Percentiles rank a stretch among this genome's conserved stretches.
Conservation (phyloP, 495 filamentous ascomycete species). For the Penicillium turbatum region DNA sequence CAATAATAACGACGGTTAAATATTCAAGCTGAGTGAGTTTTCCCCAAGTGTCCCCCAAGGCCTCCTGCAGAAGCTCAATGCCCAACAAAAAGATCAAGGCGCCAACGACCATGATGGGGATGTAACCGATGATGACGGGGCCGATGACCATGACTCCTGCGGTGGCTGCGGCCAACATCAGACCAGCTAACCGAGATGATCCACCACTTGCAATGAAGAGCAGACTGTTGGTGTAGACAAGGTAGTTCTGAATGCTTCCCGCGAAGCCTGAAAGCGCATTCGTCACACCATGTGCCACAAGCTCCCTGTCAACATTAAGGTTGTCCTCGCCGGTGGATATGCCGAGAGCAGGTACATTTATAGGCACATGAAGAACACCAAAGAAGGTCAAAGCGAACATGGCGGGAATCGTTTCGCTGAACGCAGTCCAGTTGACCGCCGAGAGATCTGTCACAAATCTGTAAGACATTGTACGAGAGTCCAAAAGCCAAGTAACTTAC, state of each 20-base stretch:
- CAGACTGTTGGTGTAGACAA: slow-evolving; percentile 95
- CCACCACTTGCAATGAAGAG: slow-evolving; percentile 91
- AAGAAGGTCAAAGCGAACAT: slow-evolving; percentile 99
- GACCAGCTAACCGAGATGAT: slow-evolving; percentile 75
- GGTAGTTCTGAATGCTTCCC: slow-evolving; percentile 96
- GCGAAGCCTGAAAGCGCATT: slow-evolving; percentile 81
- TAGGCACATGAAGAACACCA: slow-evolving; percentile 92
- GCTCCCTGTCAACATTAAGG: slow-evolving; percentile 82
- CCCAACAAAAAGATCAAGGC: slow-evolving; percentile 90
- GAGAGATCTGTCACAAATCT: slow-evolving; percentile 55
- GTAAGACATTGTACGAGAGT: neutral
- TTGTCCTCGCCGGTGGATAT: slow-evolving; percentile 88
- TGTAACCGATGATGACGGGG: slow-evolving; percentile 83
- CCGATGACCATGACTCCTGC: slow-evolving; percentile 77
- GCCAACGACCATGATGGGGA: slow-evolving; percentile 95
- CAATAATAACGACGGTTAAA: slow-evolving; percentile 86
- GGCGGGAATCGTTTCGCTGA: slow-evolving; percentile 76
- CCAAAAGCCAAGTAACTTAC: slow-evolving; percentile 41
- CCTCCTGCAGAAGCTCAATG: slow-evolving; percentile 83
- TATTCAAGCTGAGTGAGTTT: slow-evolving; percentile 85
- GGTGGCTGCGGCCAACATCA: slow-evolving; percentile 80
- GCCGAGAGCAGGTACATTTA: slow-evolving; percentile 91
- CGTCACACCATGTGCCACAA: slow-evolving; percentile 88
- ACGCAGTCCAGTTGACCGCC: slow-evolving; percentile 72
- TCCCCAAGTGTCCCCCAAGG: slow-evolving; percentile 80